These are phyloP conservation scores for Ogataea hybrid DNA, from an alignment of 1,139 yeast species.

Conservation along the genomic window DNA sequence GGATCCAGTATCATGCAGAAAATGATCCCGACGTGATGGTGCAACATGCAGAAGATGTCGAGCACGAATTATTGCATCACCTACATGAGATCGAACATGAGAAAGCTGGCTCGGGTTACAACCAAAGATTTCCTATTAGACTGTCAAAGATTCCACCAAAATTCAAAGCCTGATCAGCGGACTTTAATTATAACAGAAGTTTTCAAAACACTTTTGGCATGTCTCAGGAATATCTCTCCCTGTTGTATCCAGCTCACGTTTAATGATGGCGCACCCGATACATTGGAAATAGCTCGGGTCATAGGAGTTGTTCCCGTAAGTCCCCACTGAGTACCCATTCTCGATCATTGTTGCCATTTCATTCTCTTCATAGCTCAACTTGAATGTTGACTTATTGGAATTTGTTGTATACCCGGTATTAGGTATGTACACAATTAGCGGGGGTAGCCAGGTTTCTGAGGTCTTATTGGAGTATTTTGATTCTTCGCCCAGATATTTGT, in stretches of 20 bases:
- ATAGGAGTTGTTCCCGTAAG: slow-evolving; percentile 39
- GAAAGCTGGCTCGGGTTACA: slow-evolving; percentile 20
- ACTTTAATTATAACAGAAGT: slow-evolving; percentile 14
- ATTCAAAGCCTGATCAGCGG: slow-evolving; percentile 12
- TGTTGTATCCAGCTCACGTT: slow-evolving; percentile 46
- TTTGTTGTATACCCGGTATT: slow-evolving; percentile 41
- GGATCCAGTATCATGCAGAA: slow-evolving; percentile 82
- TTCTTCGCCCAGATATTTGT: slow-evolving; percentile 1
- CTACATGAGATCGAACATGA: slow-evolving; percentile 85
- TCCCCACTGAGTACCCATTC: slow-evolving; percentile 48
- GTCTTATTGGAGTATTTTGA: slow-evolving; percentile 18
- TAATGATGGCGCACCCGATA: slow-evolving; percentile 53
- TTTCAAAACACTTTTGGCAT: slow-evolving; percentile 12
- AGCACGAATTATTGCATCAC: slow-evolving; percentile 85
- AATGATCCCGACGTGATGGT: slow-evolving; percentile 77
- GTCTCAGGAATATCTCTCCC: slow-evolving; percentile 8
- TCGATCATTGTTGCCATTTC: slow-evolving; percentile 46
- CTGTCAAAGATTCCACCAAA: slow-evolving; percentile 34
- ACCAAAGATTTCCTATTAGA: slow-evolving; percentile 33
- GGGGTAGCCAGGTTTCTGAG: slow-evolving; percentile 38
- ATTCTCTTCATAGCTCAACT: slow-evolving; percentile 43
- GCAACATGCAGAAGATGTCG: slow-evolving; percentile 86
- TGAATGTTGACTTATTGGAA: slow-evolving; percentile 62
- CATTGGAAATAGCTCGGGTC: slow-evolving; percentile 42
- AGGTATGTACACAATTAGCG: slow-evolving; percentile 52